Evolutionary conservation across 192 early-diverging fungal genomes (phyloP).

Genomic region (Obelidium mucronatum): DNA sequence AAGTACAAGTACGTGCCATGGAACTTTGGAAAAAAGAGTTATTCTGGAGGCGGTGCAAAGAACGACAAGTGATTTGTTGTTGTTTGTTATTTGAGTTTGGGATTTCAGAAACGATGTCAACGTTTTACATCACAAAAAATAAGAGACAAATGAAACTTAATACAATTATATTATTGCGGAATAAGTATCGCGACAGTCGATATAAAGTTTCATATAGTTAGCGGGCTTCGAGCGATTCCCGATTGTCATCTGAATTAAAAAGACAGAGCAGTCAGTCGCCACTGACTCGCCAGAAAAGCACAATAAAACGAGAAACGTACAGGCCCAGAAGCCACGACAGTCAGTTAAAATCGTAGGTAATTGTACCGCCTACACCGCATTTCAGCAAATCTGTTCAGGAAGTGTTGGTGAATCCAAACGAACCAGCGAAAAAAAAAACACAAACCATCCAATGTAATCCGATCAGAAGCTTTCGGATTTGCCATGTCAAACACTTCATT

Average conservation of each 20-base stretch:
- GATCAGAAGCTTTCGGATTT: constrained; percentile 32
- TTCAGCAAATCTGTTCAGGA: constrained; percentile 44
- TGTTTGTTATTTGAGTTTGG: too few relatives aligned
- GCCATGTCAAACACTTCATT: constrained; percentile 71
- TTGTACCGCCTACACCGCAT: constrained; percentile 58
- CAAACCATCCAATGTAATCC: constrained; percentile 56
- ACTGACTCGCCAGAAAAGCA: background rate
- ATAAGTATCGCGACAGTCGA: too few relatives aligned
- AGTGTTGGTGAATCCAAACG: background rate
- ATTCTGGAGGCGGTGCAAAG: constrained; percentile 3
- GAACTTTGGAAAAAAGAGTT: constrained; percentile 57
- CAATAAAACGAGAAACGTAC: background rate
- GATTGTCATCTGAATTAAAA: constrained; percentile 18
- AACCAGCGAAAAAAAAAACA: background rate
- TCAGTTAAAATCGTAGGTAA: constrained; percentile 57
- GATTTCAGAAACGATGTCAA: too few relatives aligned
- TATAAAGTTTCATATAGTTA: too few relatives aligned
- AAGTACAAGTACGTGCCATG: constrained; percentile 76
- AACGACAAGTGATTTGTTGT: too few relatives aligned
- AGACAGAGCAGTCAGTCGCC: background rate
- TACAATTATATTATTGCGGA: too few relatives aligned
- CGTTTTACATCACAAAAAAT: too few relatives aligned
- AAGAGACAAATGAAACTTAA: too few relatives aligned
- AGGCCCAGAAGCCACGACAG: constrained; percentile 41
- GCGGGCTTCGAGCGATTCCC: background rate